Evolutionary conservation across 306 rosid species (phyloP).

Genomic region (Dalbergia oliveri): DNA sequence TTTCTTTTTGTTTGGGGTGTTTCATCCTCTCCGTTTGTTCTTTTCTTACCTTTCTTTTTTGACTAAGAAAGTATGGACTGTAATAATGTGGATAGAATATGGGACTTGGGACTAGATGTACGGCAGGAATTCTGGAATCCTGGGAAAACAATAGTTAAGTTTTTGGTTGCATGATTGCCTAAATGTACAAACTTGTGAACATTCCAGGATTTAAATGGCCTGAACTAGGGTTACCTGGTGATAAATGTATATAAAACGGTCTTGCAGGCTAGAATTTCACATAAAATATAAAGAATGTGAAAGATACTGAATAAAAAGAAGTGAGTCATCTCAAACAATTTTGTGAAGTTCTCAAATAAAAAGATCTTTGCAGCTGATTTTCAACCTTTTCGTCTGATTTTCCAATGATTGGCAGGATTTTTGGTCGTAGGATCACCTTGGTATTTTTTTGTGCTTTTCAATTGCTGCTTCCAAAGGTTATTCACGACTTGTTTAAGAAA

Average conservation of each 20-base stretch:
- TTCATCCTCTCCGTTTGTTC: constrained; percentile 11
- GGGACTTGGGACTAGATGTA: not conserved
- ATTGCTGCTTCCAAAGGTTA: not conserved
- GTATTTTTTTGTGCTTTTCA: not conserved
- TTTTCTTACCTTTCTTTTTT: not conserved
- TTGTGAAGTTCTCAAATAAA: no score
- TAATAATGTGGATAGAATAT: no score
- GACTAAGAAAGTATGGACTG: no score
- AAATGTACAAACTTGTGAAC: not conserved
- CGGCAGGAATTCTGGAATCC: constrained; percentile 3
- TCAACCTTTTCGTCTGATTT: constrained; percentile 10
- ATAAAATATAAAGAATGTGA: no score
- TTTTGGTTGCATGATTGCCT: constrained; percentile 1
- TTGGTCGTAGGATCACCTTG: not conserved
- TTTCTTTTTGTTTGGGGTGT: not conserved
- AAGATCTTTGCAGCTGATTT: not conserved
- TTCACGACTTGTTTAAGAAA: not conserved
- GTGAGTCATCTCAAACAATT: no score
- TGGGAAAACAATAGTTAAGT: not conserved
- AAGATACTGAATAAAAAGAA: no score
- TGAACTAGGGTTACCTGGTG: no score
- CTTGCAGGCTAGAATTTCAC: no score
- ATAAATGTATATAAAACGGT: no score
- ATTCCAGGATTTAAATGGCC: not conserved
- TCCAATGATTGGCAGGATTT: not conserved